A percentile compares a stretch with the other conserved stretches of the same genome.
These are phyloP conservation scores for Apiotrichum montevideense DNA, from an alignment of 1,284 basidiomycete species.

Conservation along the genomic window DNA sequence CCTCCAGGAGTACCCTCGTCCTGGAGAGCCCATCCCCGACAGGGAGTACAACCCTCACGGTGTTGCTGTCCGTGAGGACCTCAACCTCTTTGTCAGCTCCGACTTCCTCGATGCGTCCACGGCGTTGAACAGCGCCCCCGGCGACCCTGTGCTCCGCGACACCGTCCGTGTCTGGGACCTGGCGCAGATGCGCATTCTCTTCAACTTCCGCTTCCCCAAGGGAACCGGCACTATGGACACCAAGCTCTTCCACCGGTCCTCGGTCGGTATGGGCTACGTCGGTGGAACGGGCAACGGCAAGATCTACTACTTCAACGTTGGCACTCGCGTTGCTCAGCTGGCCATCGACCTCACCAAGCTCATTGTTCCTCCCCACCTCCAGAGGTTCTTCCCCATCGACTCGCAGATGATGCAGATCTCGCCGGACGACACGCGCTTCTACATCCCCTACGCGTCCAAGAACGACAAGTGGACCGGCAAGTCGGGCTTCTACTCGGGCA, in stretches of 20 bases:
- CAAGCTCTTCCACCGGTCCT: constrained; percentile 8
- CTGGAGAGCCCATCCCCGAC: neutral
- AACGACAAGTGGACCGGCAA: neutral
- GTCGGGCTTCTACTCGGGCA: constrained; percentile 11
- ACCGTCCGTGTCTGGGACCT: constrained; percentile 14
- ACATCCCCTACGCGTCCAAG: constrained; percentile 9
- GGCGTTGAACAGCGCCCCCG: constrained; percentile 2
- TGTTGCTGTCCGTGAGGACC: constrained; percentile 13
- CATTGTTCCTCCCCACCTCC: neutral
- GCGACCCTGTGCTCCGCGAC: constrained; percentile 4
- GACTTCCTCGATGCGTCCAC: constrained; percentile 10
- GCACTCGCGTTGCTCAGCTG: neutral
- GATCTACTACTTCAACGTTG: constrained; percentile 11
- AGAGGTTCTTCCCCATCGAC: neutral
- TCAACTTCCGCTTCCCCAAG: constrained; percentile 5
- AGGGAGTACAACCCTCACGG: constrained; percentile 13
- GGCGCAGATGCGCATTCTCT: constrained; percentile 2
- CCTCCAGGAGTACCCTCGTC: constrained; percentile 7
- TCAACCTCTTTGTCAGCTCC: constrained; percentile 13
- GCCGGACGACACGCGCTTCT: constrained; percentile 12
- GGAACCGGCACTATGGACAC: constrained; percentile 14
- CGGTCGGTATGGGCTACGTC: constrained; percentile 9
- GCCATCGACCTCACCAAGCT: constrained; percentile 11
- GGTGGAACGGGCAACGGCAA: constrained; percentile 15
- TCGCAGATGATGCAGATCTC: constrained; percentile 15